Conservation (phyloP, 1,284 basidiomycete species). For the Pseudozyma hubeiensis region DNA sequence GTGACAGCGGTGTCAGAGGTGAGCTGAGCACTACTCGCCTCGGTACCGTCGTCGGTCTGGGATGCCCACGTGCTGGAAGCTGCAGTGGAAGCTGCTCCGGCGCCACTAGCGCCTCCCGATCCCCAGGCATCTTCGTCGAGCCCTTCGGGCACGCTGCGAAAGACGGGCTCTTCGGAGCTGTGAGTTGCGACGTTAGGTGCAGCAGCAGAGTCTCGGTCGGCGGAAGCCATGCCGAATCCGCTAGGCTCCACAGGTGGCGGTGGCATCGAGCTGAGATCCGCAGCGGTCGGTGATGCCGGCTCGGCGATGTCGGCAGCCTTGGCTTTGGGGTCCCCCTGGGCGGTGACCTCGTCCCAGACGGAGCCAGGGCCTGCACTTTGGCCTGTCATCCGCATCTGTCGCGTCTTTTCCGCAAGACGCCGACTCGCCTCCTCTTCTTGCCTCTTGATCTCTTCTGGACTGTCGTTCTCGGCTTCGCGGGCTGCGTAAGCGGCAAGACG, state of each 20-base stretch:
- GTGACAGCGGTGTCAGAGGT: conserved; percentile 30
- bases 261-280: conserved; percentile 32
- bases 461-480: conserved; percentile 66
- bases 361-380: conserved; percentile 50
- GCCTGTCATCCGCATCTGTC: conserved; percentile 55
- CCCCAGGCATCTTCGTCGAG: conserved; percentile 60
- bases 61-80: conserved; percentile 37
- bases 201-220: conserved; percentile 54
- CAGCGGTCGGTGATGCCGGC: conserved; percentile 40
- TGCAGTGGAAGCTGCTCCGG: conserved; percentile 19
- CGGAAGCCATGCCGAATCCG: conserved; percentile 52
- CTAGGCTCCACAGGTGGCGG: conserved; percentile 51
- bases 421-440: conserved; percentile 65
- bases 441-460: conserved; percentile 62
- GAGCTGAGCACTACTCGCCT: conserved; percentile 36
- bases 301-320: conserved; percentile 55
- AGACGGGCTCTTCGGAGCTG: conserved; percentile 58
- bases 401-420: conserved; percentile 62
- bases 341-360: conserved; percentile 64
- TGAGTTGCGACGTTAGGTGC: conserved; percentile 64
- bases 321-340: conserved; percentile 52
- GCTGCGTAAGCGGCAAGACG: conserved; percentile 67
- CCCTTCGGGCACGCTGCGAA: conserved; percentile 57
- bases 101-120: conserved; percentile 40
- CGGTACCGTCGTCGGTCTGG: conserved; percentile 44